Evolutionary conservation across 2,329 filamentous ascomycete genomes (phyloP).

Genomic region (Bisporella sp.): DNA sequence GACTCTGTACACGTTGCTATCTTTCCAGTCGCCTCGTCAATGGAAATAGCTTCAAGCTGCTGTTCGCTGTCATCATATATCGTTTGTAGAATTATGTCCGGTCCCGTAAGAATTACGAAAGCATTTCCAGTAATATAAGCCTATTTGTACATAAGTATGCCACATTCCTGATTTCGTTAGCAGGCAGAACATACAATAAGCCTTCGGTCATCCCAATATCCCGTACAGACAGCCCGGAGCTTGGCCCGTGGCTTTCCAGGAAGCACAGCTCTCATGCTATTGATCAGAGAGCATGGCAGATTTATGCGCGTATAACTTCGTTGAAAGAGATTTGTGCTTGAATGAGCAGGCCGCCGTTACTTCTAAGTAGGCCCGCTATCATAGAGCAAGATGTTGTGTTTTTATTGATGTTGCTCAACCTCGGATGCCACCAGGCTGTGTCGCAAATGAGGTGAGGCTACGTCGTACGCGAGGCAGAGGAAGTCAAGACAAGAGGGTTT

Average conservation of each 20-base stretch:
- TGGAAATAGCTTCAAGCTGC: constrained; percentile 63
- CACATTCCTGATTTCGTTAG: no score
- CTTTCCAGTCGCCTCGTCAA: constrained; percentile 79
- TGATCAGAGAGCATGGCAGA: constrained; percentile 14
- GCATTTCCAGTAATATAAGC: constrained; percentile 86
- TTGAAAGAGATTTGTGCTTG: no score
- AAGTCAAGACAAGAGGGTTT: no score
- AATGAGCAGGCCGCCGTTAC: no score
- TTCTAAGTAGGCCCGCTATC: no score
- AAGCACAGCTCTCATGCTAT: constrained; percentile 68
- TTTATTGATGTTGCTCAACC: no score
- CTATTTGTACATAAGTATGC: constrained; percentile 34
- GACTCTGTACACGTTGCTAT: constrained; percentile 67
- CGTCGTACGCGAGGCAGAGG: no score
- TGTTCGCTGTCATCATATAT: constrained; percentile 73
- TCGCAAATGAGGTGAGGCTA: no score
- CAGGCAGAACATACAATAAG: constrained; percentile 53
- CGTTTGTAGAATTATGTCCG: constrained; percentile 74
- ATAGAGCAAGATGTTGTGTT: no score
- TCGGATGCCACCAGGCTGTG: no score
- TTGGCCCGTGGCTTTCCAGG: constrained; percentile 72
- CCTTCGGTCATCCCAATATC: constrained; percentile 64
- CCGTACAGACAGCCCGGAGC: constrained; percentile 70
- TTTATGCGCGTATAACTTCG: neutral
- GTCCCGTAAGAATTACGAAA: constrained; percentile 72